These are phyloP conservation scores for Pascua guehoae DNA, from an alignment of 1,284 basidiomycete species.

Conservation along the genomic window DNA sequence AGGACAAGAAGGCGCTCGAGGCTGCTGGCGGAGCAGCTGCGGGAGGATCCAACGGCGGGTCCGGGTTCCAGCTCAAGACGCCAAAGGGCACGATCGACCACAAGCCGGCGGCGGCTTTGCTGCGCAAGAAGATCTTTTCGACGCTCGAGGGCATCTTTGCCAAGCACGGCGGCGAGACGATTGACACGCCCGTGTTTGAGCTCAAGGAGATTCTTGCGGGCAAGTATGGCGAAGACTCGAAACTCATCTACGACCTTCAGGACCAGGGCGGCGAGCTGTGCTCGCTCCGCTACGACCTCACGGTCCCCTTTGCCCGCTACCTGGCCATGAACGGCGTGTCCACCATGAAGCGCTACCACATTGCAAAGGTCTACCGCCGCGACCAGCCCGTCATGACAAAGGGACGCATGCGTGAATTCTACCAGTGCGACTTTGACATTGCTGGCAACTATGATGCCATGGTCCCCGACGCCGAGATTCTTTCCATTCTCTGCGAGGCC, in stretches of 20 bases:
- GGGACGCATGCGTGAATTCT: constrained; percentile 97
- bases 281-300: constrained; percentile 91
- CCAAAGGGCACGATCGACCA: constrained; percentile 90
- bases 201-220: constrained; percentile 91
- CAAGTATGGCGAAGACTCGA: constrained; percentile 96
- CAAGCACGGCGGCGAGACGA: constrained; percentile 82
- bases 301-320: constrained; percentile 92
- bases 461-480: constrained; percentile 93
- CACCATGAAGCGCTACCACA: constrained; percentile 84
- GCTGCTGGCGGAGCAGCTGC: constrained; percentile 52
- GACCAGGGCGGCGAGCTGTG: constrained; percentile 99
- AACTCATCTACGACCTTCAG: constrained; percentile 96
- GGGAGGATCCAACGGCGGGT: background rate
- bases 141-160: constrained; percentile 87
- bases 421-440: constrained; percentile 98
- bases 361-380: constrained; percentile 94
- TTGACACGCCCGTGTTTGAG: constrained; percentile 98
- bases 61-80: constrained; percentile 34
- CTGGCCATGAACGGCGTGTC: constrained; percentile 87
- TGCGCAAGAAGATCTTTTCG: constrained; percentile 83
- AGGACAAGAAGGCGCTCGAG: constrained; percentile 45
- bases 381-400: constrained; percentile 98
- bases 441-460: constrained; percentile 91
- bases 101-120: constrained; percentile 88
- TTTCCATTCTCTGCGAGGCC: constrained; percentile 78